These are phyloP conservation scores for Papilionanthe hybrid DNA, from an alignment of 116 monocot genomes.

Conservation along the genomic window DNA sequence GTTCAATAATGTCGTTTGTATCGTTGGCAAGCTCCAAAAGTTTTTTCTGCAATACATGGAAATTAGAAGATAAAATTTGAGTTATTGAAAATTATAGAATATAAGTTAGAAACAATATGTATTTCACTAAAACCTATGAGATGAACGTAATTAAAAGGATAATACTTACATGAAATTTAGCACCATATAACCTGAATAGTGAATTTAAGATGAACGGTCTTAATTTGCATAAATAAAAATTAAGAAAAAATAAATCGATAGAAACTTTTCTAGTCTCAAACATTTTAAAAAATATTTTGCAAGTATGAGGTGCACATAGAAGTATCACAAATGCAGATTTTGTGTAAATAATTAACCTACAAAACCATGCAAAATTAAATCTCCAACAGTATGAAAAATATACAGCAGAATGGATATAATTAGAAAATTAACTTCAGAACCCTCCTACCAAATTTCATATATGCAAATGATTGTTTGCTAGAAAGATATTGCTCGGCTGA, in stretches of 20 bases:
- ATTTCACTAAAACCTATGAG: background rate
- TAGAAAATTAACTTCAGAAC: background rate
- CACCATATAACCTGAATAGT: too few species aligned
- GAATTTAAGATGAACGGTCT: too few species aligned
- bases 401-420: background rate
- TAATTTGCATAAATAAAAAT: too few species aligned
- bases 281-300: too few species aligned
- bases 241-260: too few species aligned
- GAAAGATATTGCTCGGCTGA: background rate
- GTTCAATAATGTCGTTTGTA: constrained; percentile 73
- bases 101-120: background rate
- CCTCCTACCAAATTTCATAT: background rate
- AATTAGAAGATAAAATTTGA: background rate
- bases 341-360: too few species aligned
- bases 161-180: background rate
- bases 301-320: too few species aligned
- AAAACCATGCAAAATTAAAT: background rate
- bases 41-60: constrained; percentile 61
- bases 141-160: background rate
- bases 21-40: constrained; percentile 84
- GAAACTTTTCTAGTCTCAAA: too few species aligned
- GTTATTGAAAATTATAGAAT: background rate
- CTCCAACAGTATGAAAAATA: background rate
- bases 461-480: background rate
- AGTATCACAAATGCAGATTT: too few species aligned